These are phyloP conservation scores for Hsuehochloa calcarea DNA, from an alignment of 176 grass and related monocot genomes.

Conservation along the genomic window DNA sequence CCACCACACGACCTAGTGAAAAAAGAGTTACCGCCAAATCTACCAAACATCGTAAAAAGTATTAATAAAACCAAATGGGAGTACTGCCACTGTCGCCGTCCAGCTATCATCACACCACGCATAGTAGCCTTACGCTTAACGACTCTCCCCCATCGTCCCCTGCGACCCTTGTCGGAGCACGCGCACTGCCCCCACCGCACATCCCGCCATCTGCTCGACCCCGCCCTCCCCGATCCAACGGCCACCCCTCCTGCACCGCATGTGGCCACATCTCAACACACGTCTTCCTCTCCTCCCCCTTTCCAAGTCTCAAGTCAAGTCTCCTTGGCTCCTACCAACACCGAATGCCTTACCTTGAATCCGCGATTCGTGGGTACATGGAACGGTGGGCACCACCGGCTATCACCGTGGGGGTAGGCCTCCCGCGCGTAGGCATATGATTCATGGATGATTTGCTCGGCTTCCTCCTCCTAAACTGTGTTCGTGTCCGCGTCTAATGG, in stretches of 20 bases:
- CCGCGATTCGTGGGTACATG: neutral
- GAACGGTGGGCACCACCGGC: slow-evolving; percentile 1
- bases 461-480: neutral
- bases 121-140: neutral
- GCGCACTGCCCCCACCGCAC: neutral
- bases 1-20: neutral
- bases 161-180: slow-evolving; percentile 15
- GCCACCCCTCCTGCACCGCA: neutral
- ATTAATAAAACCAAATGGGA: neutral
- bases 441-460: slow-evolving; percentile 18
- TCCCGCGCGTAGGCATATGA: slow-evolving; percentile 1
- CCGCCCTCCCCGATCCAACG: neutral
- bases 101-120: neutral
- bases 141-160: neutral
- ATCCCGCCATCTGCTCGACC: neutral
- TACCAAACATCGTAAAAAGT: neutral
- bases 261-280: slow-evolving; percentile 35
- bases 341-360: slow-evolving; percentile 32
- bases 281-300: no score
- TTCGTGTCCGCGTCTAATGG: neutral
- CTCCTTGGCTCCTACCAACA: neutral
- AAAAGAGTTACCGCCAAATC: neutral
- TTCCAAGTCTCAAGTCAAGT: neutral
- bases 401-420: neutral
- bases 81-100: no score